Evolutionary conservation across 2,329 filamentous ascomycete species (phyloP), one percentile per base, ranked within the genome.

Genomic region (Plectosphaerella cucumerina): DNA sequence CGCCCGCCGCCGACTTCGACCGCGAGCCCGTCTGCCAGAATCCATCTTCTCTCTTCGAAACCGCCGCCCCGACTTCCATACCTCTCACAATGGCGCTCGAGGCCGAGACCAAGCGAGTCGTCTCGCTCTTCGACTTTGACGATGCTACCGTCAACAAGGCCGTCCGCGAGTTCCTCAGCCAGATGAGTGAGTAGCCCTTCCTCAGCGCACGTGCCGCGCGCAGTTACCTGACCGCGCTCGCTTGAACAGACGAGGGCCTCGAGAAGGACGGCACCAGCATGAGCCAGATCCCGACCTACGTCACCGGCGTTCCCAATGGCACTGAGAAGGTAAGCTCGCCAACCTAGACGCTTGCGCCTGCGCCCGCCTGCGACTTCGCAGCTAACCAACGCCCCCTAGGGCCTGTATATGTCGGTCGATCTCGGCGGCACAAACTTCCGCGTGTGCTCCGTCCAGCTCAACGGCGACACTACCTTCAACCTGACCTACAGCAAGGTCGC

Each of bases 361-460:
- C n/a, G n/a, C 17, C 11, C 41, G 17, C 39, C n/a, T 20, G 33
- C 35, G 17, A 26, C 26, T 18, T 35, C n/a, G n/a, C 20, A 22
- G 43, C 47, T 56, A 44, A 55, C 48, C 51, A 23, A n/a, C n/a
- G 49, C 33, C 44, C 10, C 17, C n/a, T 61, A 95, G 90, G 94
- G 94, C 45, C 78, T 97, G 37, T 99, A 97, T 73, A 85, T 99
- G 65, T 93, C 94, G 37, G 92, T 99, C 58, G 94, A 99, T 65
- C 81, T 99, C n/a, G 94, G 94, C 56, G 94, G 94, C 62, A 99
- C 94, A 58, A 99, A 99, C 75, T 96, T 97, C 72, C 88, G 94
- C 61, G 94, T 99, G 63, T 99, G 94, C 75, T 97, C 93, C 42
- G 88, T 99, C 63, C 82, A 89, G 60, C 79, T 99, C 54, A 92